phyloP scores from a whole-genome alignment of 1,284 basidiomycete species.

The Salmacisia buchloeana region DNA sequence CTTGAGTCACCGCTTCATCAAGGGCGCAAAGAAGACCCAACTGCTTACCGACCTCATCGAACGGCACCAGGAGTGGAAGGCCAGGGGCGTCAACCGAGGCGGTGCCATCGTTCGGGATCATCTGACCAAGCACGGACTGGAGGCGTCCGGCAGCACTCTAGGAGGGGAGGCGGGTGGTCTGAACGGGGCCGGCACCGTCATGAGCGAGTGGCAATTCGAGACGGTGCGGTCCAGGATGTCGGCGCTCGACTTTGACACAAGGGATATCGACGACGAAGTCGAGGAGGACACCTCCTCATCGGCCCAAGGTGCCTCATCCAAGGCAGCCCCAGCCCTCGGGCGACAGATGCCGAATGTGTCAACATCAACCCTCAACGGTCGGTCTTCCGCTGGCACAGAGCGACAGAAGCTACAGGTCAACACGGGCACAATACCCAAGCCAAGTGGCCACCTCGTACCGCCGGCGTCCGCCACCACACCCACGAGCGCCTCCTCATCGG shows the following conservation, averaged over 20 bases:
- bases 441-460: not conserved
- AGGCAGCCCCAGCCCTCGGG: not conserved
- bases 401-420: not conserved
- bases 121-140: conserved; percentile 14
- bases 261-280: conserved; percentile 59
- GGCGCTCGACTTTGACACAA: conserved; percentile 54
- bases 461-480: not conserved
- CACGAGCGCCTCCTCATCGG: not conserved
- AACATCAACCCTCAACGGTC: not conserved
- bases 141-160: conserved; percentile 1
- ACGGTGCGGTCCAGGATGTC: conserved; percentile 65
- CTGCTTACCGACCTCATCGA: conserved; percentile 81
- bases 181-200: conserved; percentile 58
- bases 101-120: conserved; percentile 31
- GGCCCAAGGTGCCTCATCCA: too few relatives aligned
- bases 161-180: conserved; percentile 6
- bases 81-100: conserved; percentile 33
- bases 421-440: not conserved
- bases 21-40: conserved; percentile 67
- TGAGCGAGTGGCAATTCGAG: conserved; percentile 92
- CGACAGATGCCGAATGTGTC: not conserved
- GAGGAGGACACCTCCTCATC: too few relatives aligned
- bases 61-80: conserved; percentile 46
- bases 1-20: conserved; percentile 85
- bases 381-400: not conserved